These are phyloP conservation scores for Boechera retrofracta DNA, from an alignment of 345 rosid species.

Conservation along the genomic window DNA sequence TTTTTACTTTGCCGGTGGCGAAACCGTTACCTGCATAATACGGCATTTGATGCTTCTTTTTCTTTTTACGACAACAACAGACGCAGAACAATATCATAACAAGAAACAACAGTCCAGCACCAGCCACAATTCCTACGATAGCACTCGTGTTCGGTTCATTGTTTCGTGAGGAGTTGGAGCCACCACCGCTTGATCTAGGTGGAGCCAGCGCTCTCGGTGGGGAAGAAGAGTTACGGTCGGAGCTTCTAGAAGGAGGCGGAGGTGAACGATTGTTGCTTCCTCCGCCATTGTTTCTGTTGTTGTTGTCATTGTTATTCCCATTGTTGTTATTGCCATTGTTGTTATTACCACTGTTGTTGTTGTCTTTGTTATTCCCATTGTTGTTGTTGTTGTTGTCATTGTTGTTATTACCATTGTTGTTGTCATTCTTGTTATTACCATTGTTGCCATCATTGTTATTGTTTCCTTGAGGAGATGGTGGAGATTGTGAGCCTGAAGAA, in stretches of 20 bases:
- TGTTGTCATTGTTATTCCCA: background rate
- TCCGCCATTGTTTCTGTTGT: slow-evolving; percentile 16
- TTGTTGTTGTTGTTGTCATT: slow-evolving; percentile 8
- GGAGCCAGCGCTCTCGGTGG: slow-evolving; percentile 42
- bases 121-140: slow-evolving; percentile 52
- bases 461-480: slow-evolving; percentile 40
- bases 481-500: slow-evolving; percentile 41
- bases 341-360: background rate
- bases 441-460: slow-evolving; percentile 18
- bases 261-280: slow-evolving; percentile 42
- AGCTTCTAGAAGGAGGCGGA: slow-evolving; percentile 40
- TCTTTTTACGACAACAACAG: slow-evolving; percentile 59
- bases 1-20: slow-evolving; percentile 28
- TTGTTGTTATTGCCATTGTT: slow-evolving; percentile 21
- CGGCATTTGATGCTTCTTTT: slow-evolving; percentile 45
- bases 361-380: slow-evolving; percentile 20
- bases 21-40: slow-evolving; percentile 38
- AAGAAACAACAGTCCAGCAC: slow-evolving; percentile 53
- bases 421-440: background rate
- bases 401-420: slow-evolving; percentile 8
- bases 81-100: slow-evolving; percentile 48
- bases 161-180: slow-evolving; percentile 25
- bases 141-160: slow-evolving; percentile 16
- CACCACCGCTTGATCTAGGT: slow-evolving; percentile 44
- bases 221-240: slow-evolving; percentile 26